Evolutionary conservation across 208 protist genomes (phyloP).

Genomic region (Sergeia podlipaevii): DNA sequence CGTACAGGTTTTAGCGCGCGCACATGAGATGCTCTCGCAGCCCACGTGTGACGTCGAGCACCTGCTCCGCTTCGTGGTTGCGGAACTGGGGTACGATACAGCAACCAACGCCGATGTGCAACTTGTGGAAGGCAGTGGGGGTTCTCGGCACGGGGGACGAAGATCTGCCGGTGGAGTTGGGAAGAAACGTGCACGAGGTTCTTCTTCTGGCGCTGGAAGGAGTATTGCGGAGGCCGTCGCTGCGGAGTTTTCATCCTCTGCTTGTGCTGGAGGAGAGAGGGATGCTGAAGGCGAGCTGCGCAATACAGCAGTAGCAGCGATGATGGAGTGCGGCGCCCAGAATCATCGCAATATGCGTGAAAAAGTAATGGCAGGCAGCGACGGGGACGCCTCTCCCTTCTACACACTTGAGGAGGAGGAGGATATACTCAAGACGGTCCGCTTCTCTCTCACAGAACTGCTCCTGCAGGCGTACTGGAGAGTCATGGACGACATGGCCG

Average conservation of each 20-base stretch:
- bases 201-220: no score
- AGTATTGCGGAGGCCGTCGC: no score
- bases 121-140: slow-evolving; percentile 9
- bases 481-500: slow-evolving; percentile 14
- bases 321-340: background rate
- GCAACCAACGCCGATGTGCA: slow-evolving; percentile 13
- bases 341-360: slow-evolving; percentile 10
- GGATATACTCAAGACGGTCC: slow-evolving; percentile 18
- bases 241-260: no score
- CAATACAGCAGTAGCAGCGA: no score
- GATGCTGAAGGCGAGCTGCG: no score
- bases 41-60: slow-evolving; percentile 39
- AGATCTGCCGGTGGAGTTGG: no score
- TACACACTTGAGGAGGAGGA: slow-evolving; percentile 17
- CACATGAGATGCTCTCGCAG: slow-evolving; percentile 27
- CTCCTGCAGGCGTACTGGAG: slow-evolving; percentile 41
- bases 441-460: slow-evolving; percentile 40
- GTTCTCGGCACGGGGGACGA: background rate
- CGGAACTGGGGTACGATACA: slow-evolving; percentile 44
- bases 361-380: slow-evolving; percentile 12
- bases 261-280: no score
- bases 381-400: slow-evolving; percentile 13
- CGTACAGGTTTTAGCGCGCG: slow-evolving; percentile 28
- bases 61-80: slow-evolving; percentile 31
- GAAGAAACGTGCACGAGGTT: no score